These are phyloP conservation scores for Fusarium pseudonygamai DNA, from an alignment of 2,329 filamentous ascomycete genomes.

Conservation along the genomic window DNA sequence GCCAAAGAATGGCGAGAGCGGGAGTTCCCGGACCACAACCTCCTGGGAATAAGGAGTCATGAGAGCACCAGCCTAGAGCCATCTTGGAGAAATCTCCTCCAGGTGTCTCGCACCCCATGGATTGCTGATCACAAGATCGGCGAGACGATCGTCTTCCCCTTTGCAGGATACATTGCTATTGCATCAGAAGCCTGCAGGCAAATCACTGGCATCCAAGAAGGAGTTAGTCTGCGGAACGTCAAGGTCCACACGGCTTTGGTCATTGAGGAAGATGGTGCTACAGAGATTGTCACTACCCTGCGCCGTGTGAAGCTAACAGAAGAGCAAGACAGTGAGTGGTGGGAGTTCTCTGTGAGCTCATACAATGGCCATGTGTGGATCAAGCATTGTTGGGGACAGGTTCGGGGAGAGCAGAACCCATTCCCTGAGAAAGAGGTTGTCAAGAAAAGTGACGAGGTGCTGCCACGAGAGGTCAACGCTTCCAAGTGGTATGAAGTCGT, in stretches of 20 bases:
- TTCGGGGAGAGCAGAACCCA: background rate
- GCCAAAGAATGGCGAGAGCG: background rate
- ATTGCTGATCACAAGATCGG: background rate
- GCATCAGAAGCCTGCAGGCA: background rate
- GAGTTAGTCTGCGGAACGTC: background rate
- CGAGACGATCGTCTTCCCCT: background rate
- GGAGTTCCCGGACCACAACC: background rate
- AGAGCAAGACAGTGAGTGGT: background rate
- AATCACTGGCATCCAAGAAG: background rate
- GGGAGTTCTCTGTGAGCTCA: background rate
- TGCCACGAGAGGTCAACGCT: background rate
- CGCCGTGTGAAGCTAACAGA: background rate
- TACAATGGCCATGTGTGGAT: background rate
- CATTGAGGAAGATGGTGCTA: background rate
- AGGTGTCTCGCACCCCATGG: background rate
- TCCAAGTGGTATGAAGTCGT: background rate
- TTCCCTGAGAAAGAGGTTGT: background rate
- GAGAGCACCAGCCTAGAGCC: background rate
- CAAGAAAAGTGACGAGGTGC: background rate
- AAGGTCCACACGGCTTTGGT: background rate
- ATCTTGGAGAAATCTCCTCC: background rate
- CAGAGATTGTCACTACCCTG: background rate
- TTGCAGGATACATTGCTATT: background rate
- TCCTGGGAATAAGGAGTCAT: background rate
- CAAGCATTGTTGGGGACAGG: background rate